A percentile compares a stretch with the other conserved stretches of the same genome.
These are phyloP conservation scores for Podaxis sp. DNA, from an alignment of 768 basidiomycete species.

Conservation along the genomic window DNA sequence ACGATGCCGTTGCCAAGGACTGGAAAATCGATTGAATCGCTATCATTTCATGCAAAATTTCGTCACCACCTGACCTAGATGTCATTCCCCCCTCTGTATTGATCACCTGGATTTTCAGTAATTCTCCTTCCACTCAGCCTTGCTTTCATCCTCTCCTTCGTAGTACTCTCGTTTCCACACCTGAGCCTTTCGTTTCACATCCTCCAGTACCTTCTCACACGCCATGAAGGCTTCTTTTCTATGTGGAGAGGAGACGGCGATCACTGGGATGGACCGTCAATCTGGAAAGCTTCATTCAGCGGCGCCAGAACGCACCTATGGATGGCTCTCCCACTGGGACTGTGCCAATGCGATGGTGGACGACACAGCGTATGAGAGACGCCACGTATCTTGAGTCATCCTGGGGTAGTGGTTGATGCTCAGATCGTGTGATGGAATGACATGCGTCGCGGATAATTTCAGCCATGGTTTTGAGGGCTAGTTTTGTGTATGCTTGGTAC, in stretches of 20 bases:
- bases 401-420: constrained; percentile 32
- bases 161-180: constrained; percentile 94
- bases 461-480: constrained; percentile 77
- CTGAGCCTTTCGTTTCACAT: constrained; percentile 78
- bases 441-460: constrained; percentile 52
- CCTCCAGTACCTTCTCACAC: constrained; percentile 83
- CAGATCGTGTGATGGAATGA: constrained; percentile 38
- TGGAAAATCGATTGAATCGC: constrained; percentile 73
- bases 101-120: constrained; percentile 23
- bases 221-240: constrained; percentile 77
- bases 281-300: neutral
- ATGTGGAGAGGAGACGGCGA: constrained; percentile 83
- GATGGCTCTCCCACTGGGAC: constrained; percentile 80
- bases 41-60: neutral
- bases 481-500: constrained; percentile 80
- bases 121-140: constrained; percentile 74
- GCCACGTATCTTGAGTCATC: constrained; percentile 20
- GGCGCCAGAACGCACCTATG: constrained; percentile 42
- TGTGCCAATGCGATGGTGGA: constrained; percentile 76
- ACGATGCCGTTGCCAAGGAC: constrained; percentile 59
- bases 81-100: neutral
- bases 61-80: neutral
- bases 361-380: constrained; percentile 53
- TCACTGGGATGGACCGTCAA: constrained; percentile 39
- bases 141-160: constrained; percentile 59